Base-by-base conservation (phyloP, 495 filamentous ascomycete species). In the Penicillium steckii region DNA sequence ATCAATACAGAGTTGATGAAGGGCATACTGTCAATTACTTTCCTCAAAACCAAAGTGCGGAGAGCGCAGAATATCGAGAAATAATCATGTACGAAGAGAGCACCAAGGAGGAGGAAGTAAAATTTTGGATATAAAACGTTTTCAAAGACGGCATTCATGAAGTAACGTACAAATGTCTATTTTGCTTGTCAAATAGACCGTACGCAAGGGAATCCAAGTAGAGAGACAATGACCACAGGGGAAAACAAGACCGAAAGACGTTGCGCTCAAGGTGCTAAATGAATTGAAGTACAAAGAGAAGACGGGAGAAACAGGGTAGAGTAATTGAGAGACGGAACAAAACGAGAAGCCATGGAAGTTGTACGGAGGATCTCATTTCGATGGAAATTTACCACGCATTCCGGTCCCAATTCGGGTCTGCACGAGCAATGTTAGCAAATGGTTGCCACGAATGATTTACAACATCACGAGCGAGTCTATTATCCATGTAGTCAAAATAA, bases 331-430 rank as follows among this genome's bases (percentile, higher is more conserved):
- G 33, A 37, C 33, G n/a, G n/a, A 37, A 37, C 18, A 15, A 22
- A 19, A 19, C 8, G 38, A 8, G 33, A 15, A 15, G 12, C 8
- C n/a, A 6, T 13, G 33, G 33, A 0, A 7, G 33, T 6, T 37
- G 33, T 37, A 17, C 12, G 10, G 19, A 23, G 18, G 38, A 22
- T 19, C 19, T 41, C 8, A 2, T 4, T 40, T 61, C 37, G 52
- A 63, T 59, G 48, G 41, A 9, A 42, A 45, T 61, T 48, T 66
- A 70, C 66, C 64, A 70, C 43, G 67, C 69, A 66, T 70, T 69
- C 50, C 70, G 68, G 50, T 72, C 65, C 63, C 64, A 64, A 27
- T 60, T 67, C 48, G 69, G 68, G 55, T 71, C 69, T 71, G 48
- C 8, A 25, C 15, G 37, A 19, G 57, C n/a, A 10, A 25, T 17